Evolutionary conservation across 768 basidiomycete genomes (phyloP).

Genomic region (Leucocoprinus leucothites): DNA sequence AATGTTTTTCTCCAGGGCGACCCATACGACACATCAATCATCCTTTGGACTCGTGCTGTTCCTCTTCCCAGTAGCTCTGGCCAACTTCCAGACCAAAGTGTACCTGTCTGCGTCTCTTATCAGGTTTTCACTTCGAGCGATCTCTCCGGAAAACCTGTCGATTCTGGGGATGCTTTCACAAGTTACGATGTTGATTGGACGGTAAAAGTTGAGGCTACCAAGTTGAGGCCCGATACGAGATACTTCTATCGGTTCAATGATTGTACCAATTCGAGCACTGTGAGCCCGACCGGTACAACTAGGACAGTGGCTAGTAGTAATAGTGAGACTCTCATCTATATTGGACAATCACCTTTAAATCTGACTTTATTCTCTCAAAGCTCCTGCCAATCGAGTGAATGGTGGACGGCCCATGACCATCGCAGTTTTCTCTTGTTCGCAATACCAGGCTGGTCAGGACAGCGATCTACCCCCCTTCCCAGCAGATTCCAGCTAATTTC

Average conservation of each 20-base stretch:
- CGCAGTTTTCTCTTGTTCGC: slow-evolving; percentile 60
- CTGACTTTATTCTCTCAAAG: slow-evolving; percentile 22
- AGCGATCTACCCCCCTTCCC: no score
- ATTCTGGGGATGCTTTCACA: slow-evolving; percentile 50
- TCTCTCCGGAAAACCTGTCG: slow-evolving; percentile 34
- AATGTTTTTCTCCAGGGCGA: slow-evolving; percentile 37
- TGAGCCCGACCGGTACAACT: slow-evolving; percentile 48
- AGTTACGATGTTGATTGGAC: slow-evolving; percentile 59
- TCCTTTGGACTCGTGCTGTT: slow-evolving; percentile 56
- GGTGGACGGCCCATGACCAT: slow-evolving; percentile 48
- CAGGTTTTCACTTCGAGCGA: slow-evolving; percentile 35
- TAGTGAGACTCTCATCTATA: slow-evolving; percentile 29
- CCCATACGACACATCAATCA: slow-evolving; percentile 49
- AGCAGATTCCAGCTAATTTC: no score
- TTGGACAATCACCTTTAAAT: slow-evolving; percentile 31
- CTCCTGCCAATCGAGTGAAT: slow-evolving; percentile 44
- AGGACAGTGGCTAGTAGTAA: slow-evolving; percentile 45
- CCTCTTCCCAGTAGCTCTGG: slow-evolving; percentile 28
- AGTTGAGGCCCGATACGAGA: slow-evolving; percentile 45
- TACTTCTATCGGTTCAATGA: slow-evolving; percentile 57
- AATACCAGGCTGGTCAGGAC: slow-evolving; percentile 45
- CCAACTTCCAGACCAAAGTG: slow-evolving; percentile 40
- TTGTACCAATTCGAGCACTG: slow-evolving; percentile 41
- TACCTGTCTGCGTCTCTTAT: slow-evolving; percentile 51
- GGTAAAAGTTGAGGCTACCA: slow-evolving; percentile 55